These are phyloP conservation scores for Corylus heterophylla DNA, from an alignment of 306 rosid genomes.

Conservation along the genomic window DNA sequence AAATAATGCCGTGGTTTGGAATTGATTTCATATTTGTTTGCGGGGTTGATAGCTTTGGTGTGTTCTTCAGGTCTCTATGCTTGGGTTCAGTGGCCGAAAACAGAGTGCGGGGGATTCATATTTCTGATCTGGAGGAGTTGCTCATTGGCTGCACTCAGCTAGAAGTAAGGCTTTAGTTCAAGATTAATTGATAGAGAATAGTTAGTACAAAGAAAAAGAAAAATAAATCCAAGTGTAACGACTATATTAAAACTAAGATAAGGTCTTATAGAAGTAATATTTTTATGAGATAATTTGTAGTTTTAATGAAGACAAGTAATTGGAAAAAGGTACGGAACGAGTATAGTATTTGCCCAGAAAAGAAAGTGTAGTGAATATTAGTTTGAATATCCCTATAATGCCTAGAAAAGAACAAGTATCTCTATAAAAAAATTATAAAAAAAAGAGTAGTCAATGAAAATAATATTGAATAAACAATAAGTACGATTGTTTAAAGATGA, in stretches of 20 bases:
- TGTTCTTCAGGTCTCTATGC: constrained; percentile 73
- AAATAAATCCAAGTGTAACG: background rate
- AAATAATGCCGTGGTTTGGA: background rate
- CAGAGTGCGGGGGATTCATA: constrained; percentile 76
- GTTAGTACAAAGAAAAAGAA: background rate
- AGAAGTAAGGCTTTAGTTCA: constrained; percentile 66
- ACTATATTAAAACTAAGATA: background rate
- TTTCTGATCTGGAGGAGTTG: constrained; percentile 82
- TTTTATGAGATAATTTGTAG: background rate
- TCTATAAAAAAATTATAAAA: too few species aligned
- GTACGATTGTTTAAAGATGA: background rate
- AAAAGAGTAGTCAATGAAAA: background rate
- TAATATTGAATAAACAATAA: background rate
- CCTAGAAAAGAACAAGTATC: background rate
- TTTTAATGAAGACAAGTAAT: background rate
- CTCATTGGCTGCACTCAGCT: constrained; percentile 77
- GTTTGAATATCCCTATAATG: background rate
- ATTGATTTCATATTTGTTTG: constrained; percentile 1
- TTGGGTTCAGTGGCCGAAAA: constrained; percentile 87
- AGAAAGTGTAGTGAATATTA: background rate
- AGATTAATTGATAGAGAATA: constrained; percentile 6
- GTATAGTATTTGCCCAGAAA: background rate
- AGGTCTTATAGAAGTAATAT: background rate
- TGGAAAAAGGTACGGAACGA: background rate
- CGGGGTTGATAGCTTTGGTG: constrained; percentile 37